Base-by-base conservation (phyloP, 495 filamentous ascomycete genomes). In the Articulospora tetracladia region DNA sequence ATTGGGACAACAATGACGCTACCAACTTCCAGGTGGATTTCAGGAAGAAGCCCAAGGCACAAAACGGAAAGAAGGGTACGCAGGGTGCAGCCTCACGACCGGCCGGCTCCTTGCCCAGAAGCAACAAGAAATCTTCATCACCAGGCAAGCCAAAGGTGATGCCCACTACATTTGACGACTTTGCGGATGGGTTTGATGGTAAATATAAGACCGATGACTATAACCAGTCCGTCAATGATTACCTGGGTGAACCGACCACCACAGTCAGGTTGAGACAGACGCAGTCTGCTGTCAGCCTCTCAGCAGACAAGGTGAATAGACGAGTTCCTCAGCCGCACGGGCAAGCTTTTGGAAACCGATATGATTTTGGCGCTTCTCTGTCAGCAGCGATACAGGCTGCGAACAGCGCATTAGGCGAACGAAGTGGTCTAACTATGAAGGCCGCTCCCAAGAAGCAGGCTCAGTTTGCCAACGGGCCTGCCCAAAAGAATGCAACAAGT, bases 21-120 rank as follows among this genome's bases (percentile, higher is more conserved):
- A 80, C 83, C 70, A 97, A 98, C 72, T 98, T 92, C 72, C 92
- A 96, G 66, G 83, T 97, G 54, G 92, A 96, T 69, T 98, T 98
- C 76, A 76, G 78, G 47, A 95, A 92, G 77, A 92, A 89, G 73
- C 64, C 75, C 41, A 80, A 85, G 49, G 71, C 80, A 13, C 75
- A 80, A 58, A 79, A 82, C 53, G 83, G 81, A 59, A 81, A 82
- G 70, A 76, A 76, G 53, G 76, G 73, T 52, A 68, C 69, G 11
- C 75, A 80, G 60, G 74, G 80, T 4, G 70, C 77, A 32, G 71
- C 77, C 34, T 71, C 83, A 53, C 85, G 89, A 22, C 77, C 85
- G 20, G 61, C 74, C 30, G 78, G 74, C 54, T 74, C 84, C 34
- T 77, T 96, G 55, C 92, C 92, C 27, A 88, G 92, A 49, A 97